Base-by-base conservation (phyloP, 2,329 filamentous ascomycete species). In the Pseudogymnoascus sp. region DNA sequence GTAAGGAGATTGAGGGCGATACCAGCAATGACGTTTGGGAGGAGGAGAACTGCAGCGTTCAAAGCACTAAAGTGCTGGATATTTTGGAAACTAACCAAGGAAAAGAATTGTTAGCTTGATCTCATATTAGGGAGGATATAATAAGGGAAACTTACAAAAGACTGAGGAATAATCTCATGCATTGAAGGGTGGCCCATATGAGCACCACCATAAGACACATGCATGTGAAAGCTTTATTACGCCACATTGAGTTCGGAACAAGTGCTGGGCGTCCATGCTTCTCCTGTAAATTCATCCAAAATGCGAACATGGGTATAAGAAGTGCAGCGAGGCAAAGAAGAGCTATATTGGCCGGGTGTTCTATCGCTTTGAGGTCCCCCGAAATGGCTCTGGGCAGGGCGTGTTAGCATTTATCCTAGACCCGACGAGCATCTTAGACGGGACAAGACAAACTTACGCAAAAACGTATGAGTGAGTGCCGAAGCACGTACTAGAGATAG, bases 21-120 rank as follows among this genome's bases (percentile, higher is more conserved):
- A 10, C 78, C 80, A 1, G 80, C 73, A 1, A 80, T 64, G 0
- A 80, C 68, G 60, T 73, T 76, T 0, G 80, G 80, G 0, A 82
- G 67, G 18, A 80, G 76, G 12, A 74, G 76, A n/a, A 79, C 66
- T 1, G 79, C 77, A 0, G 80, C 74, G 42, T 77, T 69, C 1
- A 82, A 68, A 0, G 80, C 75, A 1, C 78, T 75, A 4, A 79
- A 70, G 14, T 72, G 64, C 67, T 82, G 79, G 0, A 82, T 73
- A 60, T 80, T 71, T 70, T 82, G 80, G 68, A 82, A 82, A 68
- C 80, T 78, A 16, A 4, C 1, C 7, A 28, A 28, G 31, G 23
- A 28, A 50, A 28, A 28, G 33, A 8, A 8, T 14, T 3, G 35
- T 38, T 4, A 38, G 18, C 6, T 21, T 60, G 56, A 12, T 38